Conservation (phyloP, 75 land plant species). For the Sequoia sempervirens region DNA sequence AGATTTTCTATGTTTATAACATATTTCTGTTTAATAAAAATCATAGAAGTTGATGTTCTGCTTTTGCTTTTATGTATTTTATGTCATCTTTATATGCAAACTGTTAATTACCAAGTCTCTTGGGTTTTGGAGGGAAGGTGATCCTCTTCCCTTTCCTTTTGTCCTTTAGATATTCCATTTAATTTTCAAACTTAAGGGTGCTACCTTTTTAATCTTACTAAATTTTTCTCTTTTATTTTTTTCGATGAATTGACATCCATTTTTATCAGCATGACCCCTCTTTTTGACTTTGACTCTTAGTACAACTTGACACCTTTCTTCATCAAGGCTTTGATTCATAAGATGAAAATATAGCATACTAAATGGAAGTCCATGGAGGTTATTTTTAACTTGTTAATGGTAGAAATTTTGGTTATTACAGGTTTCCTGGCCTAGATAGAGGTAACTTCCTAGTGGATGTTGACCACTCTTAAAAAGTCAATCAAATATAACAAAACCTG, state of each 20-base stretch:
- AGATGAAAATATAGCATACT: background rate
- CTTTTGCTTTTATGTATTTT: background rate
- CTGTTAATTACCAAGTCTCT: background rate
- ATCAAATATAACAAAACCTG: background rate
- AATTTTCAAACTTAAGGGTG: background rate
- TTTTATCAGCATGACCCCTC: background rate
- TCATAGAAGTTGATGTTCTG: background rate
- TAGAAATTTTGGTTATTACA: background rate
- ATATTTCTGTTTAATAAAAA: background rate
- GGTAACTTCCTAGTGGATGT: background rate
- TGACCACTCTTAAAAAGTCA: background rate
- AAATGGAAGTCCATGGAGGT: background rate
- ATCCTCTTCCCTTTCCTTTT: background rate
- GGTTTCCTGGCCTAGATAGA: no score
- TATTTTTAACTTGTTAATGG: background rate
- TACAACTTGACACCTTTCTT: background rate
- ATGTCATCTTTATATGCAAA: background rate
- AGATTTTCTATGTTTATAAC: background rate
- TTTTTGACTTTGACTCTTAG: background rate
- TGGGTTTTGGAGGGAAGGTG: background rate
- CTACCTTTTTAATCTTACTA: background rate
- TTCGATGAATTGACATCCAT: background rate
- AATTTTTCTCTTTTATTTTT: background rate
- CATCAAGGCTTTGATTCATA: background rate
- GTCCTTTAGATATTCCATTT: background rate